phyloP scores from a whole-genome alignment of 225 moss, liverwort and hornwort species.

The Neckera pumila region DNA sequence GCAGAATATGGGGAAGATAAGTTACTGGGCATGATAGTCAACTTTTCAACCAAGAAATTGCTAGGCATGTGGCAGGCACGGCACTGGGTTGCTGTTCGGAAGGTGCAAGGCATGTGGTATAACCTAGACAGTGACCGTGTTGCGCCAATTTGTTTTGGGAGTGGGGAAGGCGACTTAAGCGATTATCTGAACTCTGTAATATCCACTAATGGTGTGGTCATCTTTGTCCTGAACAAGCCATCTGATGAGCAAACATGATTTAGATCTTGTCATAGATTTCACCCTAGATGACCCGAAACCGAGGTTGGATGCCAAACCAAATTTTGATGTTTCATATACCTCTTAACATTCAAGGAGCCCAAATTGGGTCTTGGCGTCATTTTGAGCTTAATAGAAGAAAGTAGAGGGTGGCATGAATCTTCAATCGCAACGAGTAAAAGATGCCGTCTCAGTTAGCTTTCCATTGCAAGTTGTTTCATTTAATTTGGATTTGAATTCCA shows the following conservation, averaged over 20 bases:
- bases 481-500: not conserved
- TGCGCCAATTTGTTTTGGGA: constrained; percentile 25
- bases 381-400: not conserved
- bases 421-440: not conserved
- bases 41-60: constrained; percentile 30
- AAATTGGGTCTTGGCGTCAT: not conserved
- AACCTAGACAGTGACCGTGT: constrained; percentile 66
- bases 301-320: not conserved
- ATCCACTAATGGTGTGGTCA: constrained; percentile 35
- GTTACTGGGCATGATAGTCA: constrained; percentile 66
- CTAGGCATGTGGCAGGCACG: constrained; percentile 54
- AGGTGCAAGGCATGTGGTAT: constrained; percentile 64
- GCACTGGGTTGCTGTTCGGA: constrained; percentile 80
- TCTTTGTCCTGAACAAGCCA: constrained; percentile 35
- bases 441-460: not conserved
- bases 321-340: not conserved
- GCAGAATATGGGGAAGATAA: constrained; percentile 37
- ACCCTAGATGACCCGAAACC: not conserved
- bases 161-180: constrained; percentile 40
- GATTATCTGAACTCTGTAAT: constrained; percentile 33
- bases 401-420: not conserved
- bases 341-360: not conserved
- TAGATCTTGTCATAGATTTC: not conserved
- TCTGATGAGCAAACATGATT: not conserved
- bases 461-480: not conserved